Percentiles rank a stretch among this genome's conserved stretches.
These are phyloP conservation scores for Hyphopichia khmerensis DNA, from an alignment of 1,139 yeast species.

Conservation along the genomic window DNA sequence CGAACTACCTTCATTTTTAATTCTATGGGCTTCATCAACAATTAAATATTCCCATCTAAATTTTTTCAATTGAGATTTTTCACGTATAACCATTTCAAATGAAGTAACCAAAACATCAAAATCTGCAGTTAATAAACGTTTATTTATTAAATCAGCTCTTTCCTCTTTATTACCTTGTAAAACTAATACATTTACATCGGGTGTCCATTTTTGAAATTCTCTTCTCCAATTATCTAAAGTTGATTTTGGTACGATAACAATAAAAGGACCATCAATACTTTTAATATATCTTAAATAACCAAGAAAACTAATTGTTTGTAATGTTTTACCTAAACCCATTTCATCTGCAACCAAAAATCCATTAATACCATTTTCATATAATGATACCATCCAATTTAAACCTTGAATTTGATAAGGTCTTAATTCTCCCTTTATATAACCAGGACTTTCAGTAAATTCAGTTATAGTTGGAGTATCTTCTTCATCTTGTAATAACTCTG, in stretches of 20 bases:
- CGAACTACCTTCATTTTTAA: constrained; percentile 89
- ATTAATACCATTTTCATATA: constrained; percentile 43
- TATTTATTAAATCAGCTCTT: constrained; percentile 59
- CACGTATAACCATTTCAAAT: constrained; percentile 89
- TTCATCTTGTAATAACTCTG: constrained; percentile 78
- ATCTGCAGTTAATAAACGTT: constrained; percentile 62
- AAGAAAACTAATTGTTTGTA: constrained; percentile 58
- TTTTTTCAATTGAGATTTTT: constrained; percentile 75
- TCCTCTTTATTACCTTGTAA: constrained; percentile 86
- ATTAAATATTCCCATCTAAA: constrained; percentile 91
- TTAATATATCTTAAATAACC: constrained; percentile 82
- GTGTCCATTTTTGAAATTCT: constrained; percentile 93
- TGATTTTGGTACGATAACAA: constrained; percentile 91
- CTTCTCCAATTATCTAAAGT: constrained; percentile 95
- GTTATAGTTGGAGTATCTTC: constrained; percentile 56
- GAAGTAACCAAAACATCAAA: constrained; percentile 91
- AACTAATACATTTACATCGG: constrained; percentile 85
- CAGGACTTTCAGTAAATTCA: constrained; percentile 78
- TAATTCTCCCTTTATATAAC: constrained; percentile 61
- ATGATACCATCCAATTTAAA: constrained; percentile 45
- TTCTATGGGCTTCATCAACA: constrained; percentile 96
- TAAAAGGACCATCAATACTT: constrained; percentile 84
- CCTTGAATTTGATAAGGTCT: constrained; percentile 72
- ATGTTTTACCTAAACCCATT: constrained; percentile 51
- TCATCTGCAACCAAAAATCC: constrained; percentile 48